These are phyloP conservation scores for Erodium trifolium DNA, from an alignment of 441 rosid species.

Conservation along the genomic window DNA sequence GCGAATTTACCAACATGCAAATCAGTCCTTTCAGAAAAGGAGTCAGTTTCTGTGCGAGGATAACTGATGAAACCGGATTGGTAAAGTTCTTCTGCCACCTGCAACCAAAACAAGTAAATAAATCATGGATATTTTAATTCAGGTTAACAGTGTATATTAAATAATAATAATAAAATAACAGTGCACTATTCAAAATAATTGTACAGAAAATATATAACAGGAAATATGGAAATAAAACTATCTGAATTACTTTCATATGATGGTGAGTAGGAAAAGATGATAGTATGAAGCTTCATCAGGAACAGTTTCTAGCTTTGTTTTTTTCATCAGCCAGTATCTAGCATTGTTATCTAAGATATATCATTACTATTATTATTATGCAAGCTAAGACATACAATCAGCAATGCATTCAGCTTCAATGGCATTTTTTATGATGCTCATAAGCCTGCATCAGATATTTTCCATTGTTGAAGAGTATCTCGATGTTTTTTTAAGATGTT, in stretches of 20 bases:
- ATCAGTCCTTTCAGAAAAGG: conserved; percentile 78
- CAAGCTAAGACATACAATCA: too few relatives aligned
- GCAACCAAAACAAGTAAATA: conserved; percentile 21
- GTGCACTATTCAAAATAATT: background rate
- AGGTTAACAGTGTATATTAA: conserved; percentile 10
- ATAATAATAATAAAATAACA: background rate
- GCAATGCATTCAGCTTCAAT: background rate
- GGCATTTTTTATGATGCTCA: background rate
- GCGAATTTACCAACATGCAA: conserved; percentile 64
- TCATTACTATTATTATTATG: too few relatives aligned
- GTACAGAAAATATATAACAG: background rate
- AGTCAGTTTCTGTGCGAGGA: conserved; percentile 96
- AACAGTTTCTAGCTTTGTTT: background rate
- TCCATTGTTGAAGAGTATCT: background rate
- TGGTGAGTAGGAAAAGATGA: background rate
- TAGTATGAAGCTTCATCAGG: conserved; percentile 4
- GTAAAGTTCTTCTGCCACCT: conserved; percentile 96
- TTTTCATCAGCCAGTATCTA: too few relatives aligned
- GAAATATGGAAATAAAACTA: background rate
- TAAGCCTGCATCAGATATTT: background rate
- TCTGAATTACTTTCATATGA: background rate
- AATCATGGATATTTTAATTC: conserved; percentile 7
- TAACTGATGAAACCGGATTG: conserved; percentile 96
- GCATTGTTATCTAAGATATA: too few relatives aligned
- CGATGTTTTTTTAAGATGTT: background rate